phyloP scores from a whole-genome alignment of 2,329 filamentous ascomycete species.

The Helicocarpus griseus region DNA sequence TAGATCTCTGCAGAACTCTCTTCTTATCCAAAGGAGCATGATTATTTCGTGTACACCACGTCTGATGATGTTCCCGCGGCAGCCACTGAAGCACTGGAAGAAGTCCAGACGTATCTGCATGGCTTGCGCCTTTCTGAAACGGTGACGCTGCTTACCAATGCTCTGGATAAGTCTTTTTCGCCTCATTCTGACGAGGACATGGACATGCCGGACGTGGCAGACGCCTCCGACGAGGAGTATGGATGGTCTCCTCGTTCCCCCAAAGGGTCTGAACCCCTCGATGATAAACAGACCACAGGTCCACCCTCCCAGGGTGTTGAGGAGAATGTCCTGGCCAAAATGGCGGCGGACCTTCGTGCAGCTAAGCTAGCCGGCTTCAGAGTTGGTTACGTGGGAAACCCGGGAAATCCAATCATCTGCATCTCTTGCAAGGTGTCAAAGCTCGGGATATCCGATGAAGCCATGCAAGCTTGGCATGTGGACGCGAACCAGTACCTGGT shows the following conservation, averaged over 20 bases:
- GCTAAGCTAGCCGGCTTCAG: constrained; percentile 60
- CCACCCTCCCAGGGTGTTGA: not conserved
- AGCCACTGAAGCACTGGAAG: constrained; percentile 32
- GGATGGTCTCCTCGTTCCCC: constrained; percentile 19
- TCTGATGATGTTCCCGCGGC: constrained; percentile 28
- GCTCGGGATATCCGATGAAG: constrained; percentile 64
- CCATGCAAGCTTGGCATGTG: constrained; percentile 68
- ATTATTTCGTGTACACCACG: constrained; percentile 48
- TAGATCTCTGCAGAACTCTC: constrained; percentile 40
- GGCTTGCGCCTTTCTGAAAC: constrained; percentile 39
- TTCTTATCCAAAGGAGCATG: constrained; percentile 50
- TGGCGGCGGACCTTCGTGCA: constrained; percentile 51
- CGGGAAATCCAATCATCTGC: constrained; percentile 46
- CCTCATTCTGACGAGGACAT: constrained; percentile 16
- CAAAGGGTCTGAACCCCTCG: constrained; percentile 2
- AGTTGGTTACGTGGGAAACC: constrained; percentile 51
- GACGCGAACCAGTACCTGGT: constrained; percentile 59
- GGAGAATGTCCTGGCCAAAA: constrained; percentile 17
- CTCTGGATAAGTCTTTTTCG: constrained; percentile 22
- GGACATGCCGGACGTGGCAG: constrained; percentile 19
- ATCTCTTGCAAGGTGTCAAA: constrained; percentile 61
- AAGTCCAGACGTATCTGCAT: constrained; percentile 36
- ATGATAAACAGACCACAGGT: not conserved
- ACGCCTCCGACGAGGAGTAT: constrained; percentile 26
- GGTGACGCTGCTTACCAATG: constrained; percentile 36